These are phyloP conservation scores for Candida silvatica DNA, from an alignment of 805 yeast genomes.

Conservation along the genomic window DNA sequence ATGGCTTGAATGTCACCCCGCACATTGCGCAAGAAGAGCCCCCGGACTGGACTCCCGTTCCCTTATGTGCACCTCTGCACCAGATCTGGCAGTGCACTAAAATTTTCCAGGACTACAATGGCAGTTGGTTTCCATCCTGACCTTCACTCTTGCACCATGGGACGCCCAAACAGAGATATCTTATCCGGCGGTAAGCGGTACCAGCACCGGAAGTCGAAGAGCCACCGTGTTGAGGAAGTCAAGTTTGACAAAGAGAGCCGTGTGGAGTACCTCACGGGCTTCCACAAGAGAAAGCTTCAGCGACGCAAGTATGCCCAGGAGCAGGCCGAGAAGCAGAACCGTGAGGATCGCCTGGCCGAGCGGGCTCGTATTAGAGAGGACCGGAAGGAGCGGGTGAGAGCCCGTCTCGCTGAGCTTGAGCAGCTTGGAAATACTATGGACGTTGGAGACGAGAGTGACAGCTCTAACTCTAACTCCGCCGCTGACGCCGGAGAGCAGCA, in stretches of 20 bases:
- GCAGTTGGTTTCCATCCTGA: no score
- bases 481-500: slow-evolving; percentile 14
- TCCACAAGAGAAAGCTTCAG: slow-evolving; percentile 86
- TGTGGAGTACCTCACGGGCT: slow-evolving; percentile 82
- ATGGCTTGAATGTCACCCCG: no score
- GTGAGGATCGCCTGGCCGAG: slow-evolving; percentile 66
- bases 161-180: slow-evolving; percentile 64
- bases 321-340: slow-evolving; percentile 67
- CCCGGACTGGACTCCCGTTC: no score
- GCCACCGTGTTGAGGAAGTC: slow-evolving; percentile 74
- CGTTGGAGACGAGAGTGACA: slow-evolving; percentile 12
- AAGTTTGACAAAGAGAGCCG: slow-evolving; percentile 75
- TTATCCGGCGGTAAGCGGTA: slow-evolving; percentile 83
- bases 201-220: slow-evolving; percentile 55
- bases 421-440: slow-evolving; percentile 15
- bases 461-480: slow-evolving; percentile 8
- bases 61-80: no score
- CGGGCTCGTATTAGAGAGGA: slow-evolving; percentile 66
- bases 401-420: slow-evolving; percentile 51
- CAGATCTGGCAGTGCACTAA: no score
- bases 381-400: slow-evolving; percentile 54
- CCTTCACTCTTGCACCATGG: no score
- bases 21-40: no score
- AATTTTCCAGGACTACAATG: no score
- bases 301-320: slow-evolving; percentile 82